phyloP scores from a whole-genome alignment of 2,329 filamentous ascomycete genomes.

The Pseudogymnoascus sp. region DNA sequence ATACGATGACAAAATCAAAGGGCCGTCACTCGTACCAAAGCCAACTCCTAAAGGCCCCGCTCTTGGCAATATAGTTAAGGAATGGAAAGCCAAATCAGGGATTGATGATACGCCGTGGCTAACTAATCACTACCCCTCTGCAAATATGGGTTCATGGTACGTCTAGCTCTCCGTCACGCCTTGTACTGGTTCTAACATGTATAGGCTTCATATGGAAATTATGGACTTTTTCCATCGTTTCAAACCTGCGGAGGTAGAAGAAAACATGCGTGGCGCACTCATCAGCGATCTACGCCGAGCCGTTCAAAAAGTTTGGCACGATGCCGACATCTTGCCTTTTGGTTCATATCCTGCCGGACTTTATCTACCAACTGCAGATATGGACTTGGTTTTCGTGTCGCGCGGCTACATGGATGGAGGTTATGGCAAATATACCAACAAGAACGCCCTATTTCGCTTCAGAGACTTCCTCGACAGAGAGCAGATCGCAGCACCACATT shows the following conservation, averaged over 20 bases:
- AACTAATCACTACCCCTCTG: constrained; percentile 44
- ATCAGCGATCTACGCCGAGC: constrained; percentile 57
- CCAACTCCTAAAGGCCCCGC: constrained; percentile 14
- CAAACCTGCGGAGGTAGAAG: constrained; percentile 67
- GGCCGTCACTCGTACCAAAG: constrained; percentile 21
- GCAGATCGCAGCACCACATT: constrained; percentile 47
- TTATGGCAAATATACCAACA: constrained; percentile 30
- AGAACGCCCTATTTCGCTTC: constrained; percentile 48
- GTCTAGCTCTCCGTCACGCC: constrained; percentile 20
- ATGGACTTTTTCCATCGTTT: constrained; percentile 83
- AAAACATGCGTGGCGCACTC: constrained; percentile 63
- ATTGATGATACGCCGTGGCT: constrained; percentile 54
- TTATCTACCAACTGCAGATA: constrained; percentile 73
- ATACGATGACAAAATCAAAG: constrained; percentile 52
- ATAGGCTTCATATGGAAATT: constrained; percentile 80
- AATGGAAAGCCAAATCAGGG: constrained; percentile 31
- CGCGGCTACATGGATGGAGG: constrained; percentile 47
- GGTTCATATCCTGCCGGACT: constrained; percentile 86
- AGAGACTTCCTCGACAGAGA: constrained; percentile 47
- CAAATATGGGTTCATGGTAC: constrained; percentile 49
- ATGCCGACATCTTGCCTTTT: constrained; percentile 63
- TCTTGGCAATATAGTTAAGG: constrained; percentile 29
- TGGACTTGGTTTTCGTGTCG: constrained; percentile 81
- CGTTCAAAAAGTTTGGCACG: constrained; percentile 48
- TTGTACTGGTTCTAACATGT: constrained; percentile 12